These are phyloP conservation scores for Orychophragmus violaceus DNA, from an alignment of 345 rosid species.

Conservation along the genomic window DNA sequence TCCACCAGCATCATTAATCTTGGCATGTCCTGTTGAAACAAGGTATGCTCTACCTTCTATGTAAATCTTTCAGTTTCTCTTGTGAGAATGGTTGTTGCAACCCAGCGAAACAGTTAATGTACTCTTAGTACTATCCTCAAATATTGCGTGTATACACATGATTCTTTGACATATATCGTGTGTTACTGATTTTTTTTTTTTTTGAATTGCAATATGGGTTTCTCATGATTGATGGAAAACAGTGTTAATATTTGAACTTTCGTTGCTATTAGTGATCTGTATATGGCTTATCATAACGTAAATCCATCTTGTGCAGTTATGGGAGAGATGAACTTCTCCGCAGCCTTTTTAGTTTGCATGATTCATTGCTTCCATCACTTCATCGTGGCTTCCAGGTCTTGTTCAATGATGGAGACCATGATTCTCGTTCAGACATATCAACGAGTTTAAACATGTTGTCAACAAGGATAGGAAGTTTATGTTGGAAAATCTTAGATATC, in stretches of 20 bases:
- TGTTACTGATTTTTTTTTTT: neutral
- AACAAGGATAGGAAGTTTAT: constrained; percentile 53
- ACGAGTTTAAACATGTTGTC: constrained; percentile 71
- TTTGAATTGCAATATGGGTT: neutral
- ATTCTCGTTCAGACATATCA: constrained; percentile 39
- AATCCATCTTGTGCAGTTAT: constrained; percentile 45
- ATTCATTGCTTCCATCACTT: constrained; percentile 77
- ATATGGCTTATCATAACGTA: neutral
- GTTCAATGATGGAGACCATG: constrained; percentile 41
- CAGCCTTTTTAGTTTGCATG: constrained; percentile 66
- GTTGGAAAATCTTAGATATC: constrained; percentile 70
- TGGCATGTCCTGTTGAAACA: constrained; percentile 62
- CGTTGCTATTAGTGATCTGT: neutral
- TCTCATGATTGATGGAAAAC: constrained; percentile 4
- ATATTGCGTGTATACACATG: neutral
- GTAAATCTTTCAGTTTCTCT: constrained; percentile 4
- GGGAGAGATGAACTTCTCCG: constrained; percentile 75
- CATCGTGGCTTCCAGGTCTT: constrained; percentile 40
- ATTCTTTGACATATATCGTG: neutral
- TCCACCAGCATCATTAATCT: constrained; percentile 60
- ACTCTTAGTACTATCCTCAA: neutral
- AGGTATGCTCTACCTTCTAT: constrained; percentile 42
- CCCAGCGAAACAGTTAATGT: neutral
- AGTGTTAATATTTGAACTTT: neutral
- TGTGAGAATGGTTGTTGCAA: neutral